Evolutionary conservation across 352 stramenopile genomes (phyloP).

Genomic region (Phytopythium litorale): DNA sequence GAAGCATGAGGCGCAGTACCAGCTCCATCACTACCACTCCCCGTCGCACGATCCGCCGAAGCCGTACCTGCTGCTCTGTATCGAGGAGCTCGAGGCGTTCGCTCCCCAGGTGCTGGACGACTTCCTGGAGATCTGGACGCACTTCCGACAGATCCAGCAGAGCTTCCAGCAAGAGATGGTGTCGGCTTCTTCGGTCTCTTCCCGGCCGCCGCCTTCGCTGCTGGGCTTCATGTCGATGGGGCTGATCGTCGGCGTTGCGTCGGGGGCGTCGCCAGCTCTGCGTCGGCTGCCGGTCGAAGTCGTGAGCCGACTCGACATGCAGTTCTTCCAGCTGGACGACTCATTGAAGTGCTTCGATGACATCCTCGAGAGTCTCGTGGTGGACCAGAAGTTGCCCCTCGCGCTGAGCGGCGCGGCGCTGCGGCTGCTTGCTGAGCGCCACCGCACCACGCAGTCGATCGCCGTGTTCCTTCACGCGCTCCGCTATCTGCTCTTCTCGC

Average conservation of each 20-base stretch:
- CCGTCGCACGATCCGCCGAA: slow-evolving; percentile 6
- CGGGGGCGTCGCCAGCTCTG: slow-evolving; percentile 57
- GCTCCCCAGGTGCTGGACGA: slow-evolving; percentile 53
- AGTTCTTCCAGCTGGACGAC: slow-evolving; percentile 78
- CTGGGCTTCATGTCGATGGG: slow-evolving; percentile 29
- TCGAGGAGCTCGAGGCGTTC: slow-evolving; percentile 75
- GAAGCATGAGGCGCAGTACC: slow-evolving; percentile 33
- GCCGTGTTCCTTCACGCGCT: slow-evolving; percentile 56
- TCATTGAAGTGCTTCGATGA: slow-evolving; percentile 73
- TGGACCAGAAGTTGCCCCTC: slow-evolving; percentile 59
- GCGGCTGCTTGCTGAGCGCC: slow-evolving; percentile 35
- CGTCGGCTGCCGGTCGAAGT: slow-evolving; percentile 58
- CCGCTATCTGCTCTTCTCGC: slow-evolving; percentile 53
- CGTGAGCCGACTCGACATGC: slow-evolving; percentile 50
- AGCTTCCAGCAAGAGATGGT: slow-evolving; percentile 13
- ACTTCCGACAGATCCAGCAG: slow-evolving; percentile 25
- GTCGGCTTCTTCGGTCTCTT: not conserved
- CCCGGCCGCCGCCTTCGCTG: not conserved
- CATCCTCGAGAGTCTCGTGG: slow-evolving; percentile 67
- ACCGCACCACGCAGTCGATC: slow-evolving; percentile 64
- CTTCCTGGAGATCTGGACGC: slow-evolving; percentile 70
- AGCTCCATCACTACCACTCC: slow-evolving; percentile 13
- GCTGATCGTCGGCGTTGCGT: slow-evolving; percentile 68
- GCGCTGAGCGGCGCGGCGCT: slow-evolving; percentile 44
- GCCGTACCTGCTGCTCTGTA: slow-evolving; percentile 63